These are phyloP conservation scores for Boechera retrofracta DNA, from an alignment of 345 rosid species.

Conservation along the genomic window DNA sequence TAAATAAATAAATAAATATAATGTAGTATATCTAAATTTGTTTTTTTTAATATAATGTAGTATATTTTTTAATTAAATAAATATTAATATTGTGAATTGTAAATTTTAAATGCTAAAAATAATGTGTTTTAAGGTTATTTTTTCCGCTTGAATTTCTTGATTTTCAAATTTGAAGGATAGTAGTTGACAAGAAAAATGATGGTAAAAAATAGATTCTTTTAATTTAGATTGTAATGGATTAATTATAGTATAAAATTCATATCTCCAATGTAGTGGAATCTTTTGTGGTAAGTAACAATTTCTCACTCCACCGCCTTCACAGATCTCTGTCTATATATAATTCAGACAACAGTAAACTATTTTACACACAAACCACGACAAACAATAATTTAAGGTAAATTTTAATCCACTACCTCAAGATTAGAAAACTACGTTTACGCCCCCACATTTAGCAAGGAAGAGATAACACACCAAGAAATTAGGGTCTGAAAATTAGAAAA, in stretches of 20 bases:
- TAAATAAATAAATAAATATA: no score
- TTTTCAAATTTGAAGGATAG: background rate
- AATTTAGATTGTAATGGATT: background rate
- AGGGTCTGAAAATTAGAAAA: background rate
- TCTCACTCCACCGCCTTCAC: slow-evolving; percentile 19
- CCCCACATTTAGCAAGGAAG: slow-evolving; percentile 1
- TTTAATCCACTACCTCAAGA: background rate
- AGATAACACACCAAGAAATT: background rate
- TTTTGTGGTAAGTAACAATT: slow-evolving; percentile 25
- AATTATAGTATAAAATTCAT: background rate
- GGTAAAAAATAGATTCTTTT: background rate
- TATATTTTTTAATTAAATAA: background rate
- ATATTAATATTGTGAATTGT: background rate
- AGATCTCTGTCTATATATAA: slow-evolving; percentile 33
- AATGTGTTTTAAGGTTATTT: background rate
- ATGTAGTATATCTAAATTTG: no score
- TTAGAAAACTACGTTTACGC: background rate
- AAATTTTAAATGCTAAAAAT: background rate
- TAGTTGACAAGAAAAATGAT: slow-evolving; percentile 1
- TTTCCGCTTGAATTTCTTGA: background rate
- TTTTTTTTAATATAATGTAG: background rate
- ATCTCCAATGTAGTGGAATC: slow-evolving; percentile 27
- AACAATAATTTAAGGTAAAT: background rate
- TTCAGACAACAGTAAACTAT: slow-evolving; percentile 10
- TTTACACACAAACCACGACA: background rate